Evolutionary conservation across 225 moss, liverwort and hornwort genomes (phyloP).

Genomic region (Bryum argenteum): DNA sequence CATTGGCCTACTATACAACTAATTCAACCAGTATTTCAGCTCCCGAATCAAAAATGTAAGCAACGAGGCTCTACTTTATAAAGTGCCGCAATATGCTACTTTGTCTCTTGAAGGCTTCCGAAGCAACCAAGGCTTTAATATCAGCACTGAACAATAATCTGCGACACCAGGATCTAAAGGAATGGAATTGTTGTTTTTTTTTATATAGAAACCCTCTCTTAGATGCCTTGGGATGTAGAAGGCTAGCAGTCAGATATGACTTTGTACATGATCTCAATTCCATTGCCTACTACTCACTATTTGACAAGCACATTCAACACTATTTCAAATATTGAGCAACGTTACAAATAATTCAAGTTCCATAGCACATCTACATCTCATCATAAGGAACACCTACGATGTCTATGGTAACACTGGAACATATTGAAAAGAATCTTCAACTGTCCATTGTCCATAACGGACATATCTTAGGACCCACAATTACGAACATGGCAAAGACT

Average conservation of each 20-base stretch:
- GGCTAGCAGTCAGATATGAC: constrained; percentile 46
- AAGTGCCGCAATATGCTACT: constrained; percentile 5
- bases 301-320: constrained; percentile 24
- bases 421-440: constrained; percentile 1
- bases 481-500: constrained; percentile 88
- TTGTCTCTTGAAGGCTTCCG: constrained; percentile 46
- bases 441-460: constrained; percentile 1
- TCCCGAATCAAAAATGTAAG: no score
- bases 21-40: no score
- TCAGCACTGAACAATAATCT: constrained; percentile 74
- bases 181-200: constrained; percentile 38
- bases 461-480: constrained; percentile 11
- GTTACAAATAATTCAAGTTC: constrained; percentile 7
- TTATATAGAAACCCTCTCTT: constrained; percentile 29
- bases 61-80: no score
- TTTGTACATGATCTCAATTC: constrained; percentile 78
- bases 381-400: constrained; percentile 5
- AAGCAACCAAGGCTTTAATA: constrained; percentile 78
- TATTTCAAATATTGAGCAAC: constrained; percentile 17
- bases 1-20: no score
- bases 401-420: not conserved
- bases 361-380: constrained; percentile 12
- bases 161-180: constrained; percentile 77
- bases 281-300: constrained; percentile 90
- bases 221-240: constrained; percentile 28